Base-by-base conservation (phyloP, 2,329 filamentous ascomycete species). In the Trichoderma atroviride region DNA sequence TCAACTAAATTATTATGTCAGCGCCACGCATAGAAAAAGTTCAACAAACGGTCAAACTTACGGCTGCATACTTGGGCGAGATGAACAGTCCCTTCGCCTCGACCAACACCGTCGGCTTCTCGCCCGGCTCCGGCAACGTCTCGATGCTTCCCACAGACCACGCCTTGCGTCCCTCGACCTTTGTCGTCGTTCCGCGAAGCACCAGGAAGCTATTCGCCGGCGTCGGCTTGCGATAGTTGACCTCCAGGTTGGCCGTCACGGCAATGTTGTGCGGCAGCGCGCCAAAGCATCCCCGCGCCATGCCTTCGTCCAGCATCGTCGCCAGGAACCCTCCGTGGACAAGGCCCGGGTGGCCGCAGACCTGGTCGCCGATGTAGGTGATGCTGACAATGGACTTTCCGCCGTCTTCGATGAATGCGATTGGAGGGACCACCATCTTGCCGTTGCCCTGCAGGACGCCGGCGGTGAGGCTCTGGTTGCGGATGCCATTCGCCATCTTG, bases 131-230 rank as follows among this genome's bases (percentile, higher is more conserved):
- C 9, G 87, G 87, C 71, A 98, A 81, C 68, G 92, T 90, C 85
- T 97, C 94, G 75, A 98, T 90, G 74, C 88, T 87, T 1, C 93
- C 96, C 81, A 92, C 91, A 1, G 97, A 93, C 93, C 93, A 97
- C 14, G 94, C 95, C 83, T 98, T 98, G 71, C 96, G 86, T 0
- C 96, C 95, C 77, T 98, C 94, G 1, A 95, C 92, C 82, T 91
- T 94, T 11, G 88, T 90, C 24, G 94, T 97, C 77, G 89, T 87
- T 4, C 93, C 94, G 71, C 87, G 86, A 70, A 99, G 81, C 55
- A 97, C 92, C 35, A 96, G 83, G 77, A 91, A 96, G 71, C 87
- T 87, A 27, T 88, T 87, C 6, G 94, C 93, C 74, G 87, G 88
- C 56, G 92, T 91, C 5, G 96, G 96, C 71, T 88, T 89, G 74